A percentile compares a stretch with the other conserved stretches of the same genome.
Conservation (phyloP, 2,329 filamentous ascomycete genomes). For the Colletotrichum magnum region DNA sequence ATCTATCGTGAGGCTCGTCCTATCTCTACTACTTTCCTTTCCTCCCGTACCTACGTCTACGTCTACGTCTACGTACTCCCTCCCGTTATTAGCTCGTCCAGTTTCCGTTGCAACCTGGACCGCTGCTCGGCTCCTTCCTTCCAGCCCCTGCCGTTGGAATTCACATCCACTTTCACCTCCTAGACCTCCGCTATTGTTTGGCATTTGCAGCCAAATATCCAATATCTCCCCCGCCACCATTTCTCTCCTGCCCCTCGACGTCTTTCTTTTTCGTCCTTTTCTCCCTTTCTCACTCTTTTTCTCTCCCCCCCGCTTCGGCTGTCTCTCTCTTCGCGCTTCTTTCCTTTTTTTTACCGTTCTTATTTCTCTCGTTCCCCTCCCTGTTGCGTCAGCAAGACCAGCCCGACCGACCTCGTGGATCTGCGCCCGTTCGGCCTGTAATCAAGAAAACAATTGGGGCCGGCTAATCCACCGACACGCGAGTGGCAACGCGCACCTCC, state of each 20-base stretch:
- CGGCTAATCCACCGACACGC: conserved; percentile 24
- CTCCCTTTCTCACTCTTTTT: conserved; percentile 5
- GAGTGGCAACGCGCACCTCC: conserved; percentile 22
- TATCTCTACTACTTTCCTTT: too few relatives aligned
- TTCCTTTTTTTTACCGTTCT: conserved; percentile 2
- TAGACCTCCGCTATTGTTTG: conserved; percentile 38
- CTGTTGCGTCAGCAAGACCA: conserved; percentile 26
- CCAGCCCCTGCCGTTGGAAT: conserved; percentile 36
- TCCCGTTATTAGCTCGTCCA: conserved; percentile 3
- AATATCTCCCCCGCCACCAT: conserved; percentile 37
- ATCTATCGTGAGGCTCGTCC: too few relatives aligned
- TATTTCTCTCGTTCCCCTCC: conserved; percentile 5
- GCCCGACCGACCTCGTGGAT: conserved; percentile 16
- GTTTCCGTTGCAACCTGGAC: conserved; percentile 29
- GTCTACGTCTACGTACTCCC: conserved; percentile 9
- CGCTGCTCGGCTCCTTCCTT: conserved; percentile 29
- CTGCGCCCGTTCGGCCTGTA: conserved; percentile 22
- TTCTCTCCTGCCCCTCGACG: conserved; percentile 3
- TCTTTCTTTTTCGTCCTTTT: neutral
- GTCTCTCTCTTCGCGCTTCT: neutral
- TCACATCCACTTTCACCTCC: conserved; percentile 29
- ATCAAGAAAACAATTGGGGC: conserved; percentile 23
- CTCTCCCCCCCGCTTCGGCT: neutral
- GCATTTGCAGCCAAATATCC: conserved; percentile 39
- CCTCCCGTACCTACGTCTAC: neutral